Evolutionary conservation across 345 rosid genomes (phyloP).

Genomic region (Populus nigra): DNA sequence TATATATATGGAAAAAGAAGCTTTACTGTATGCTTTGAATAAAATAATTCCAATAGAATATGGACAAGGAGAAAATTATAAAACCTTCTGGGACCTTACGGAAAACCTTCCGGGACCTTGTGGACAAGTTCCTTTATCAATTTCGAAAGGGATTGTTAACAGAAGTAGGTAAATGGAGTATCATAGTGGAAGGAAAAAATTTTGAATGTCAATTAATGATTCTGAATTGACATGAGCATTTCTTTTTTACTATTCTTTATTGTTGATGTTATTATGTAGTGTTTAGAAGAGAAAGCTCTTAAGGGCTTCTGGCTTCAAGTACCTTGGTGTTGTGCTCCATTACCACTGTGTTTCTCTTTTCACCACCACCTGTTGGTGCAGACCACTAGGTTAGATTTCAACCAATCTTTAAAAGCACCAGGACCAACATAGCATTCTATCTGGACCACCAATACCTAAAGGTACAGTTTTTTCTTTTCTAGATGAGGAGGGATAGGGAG

Average conservation of each 20-base stretch:
- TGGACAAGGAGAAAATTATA: slow-evolving; percentile 30
- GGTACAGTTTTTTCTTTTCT: neutral
- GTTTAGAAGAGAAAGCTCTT: slow-evolving; percentile 15
- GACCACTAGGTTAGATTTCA: slow-evolving; percentile 27
- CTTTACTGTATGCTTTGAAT: slow-evolving; percentile 16
- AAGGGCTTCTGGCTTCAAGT: slow-evolving; percentile 10
- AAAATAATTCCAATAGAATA: slow-evolving; percentile 25
- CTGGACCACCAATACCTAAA: slow-evolving; percentile 17
- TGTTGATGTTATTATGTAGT: neutral
- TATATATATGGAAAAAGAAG: slow-evolving; percentile 1
- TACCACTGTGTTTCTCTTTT: neutral
- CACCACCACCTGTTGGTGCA: slow-evolving; percentile 16
- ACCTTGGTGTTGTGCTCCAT: slow-evolving; percentile 12
- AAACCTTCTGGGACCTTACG: neutral
- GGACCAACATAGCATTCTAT: slow-evolving; percentile 25
- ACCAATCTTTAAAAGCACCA: slow-evolving; percentile 22
- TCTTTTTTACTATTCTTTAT: slow-evolving; percentile 1
- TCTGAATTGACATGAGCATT: slow-evolving; percentile 11
- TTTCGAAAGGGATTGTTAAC: slow-evolving; percentile 14
- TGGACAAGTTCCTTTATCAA: slow-evolving; percentile 13
- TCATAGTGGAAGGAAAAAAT: neutral
- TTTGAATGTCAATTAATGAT: neutral
- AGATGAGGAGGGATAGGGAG: neutral
- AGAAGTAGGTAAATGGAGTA: slow-evolving; percentile 12
- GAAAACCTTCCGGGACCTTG: neutral